Evolutionary conservation across 176 grass and related monocot genomes (phyloP).

Genomic region (Phragmites australis): DNA sequence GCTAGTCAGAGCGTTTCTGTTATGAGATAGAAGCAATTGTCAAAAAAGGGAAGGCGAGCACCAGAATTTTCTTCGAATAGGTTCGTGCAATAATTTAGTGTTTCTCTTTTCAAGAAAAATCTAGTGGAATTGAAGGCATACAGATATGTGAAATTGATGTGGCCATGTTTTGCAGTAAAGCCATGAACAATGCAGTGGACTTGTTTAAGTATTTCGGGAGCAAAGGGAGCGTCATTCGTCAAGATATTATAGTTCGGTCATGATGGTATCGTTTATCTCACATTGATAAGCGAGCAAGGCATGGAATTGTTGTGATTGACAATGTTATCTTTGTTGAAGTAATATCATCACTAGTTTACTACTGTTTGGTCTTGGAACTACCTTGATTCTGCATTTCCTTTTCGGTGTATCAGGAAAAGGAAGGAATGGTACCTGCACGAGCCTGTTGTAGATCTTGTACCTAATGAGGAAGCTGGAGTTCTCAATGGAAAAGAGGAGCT

Average conservation of each 20-base stretch:
- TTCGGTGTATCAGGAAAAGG: conserved; percentile 65
- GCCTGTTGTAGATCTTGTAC: conserved; percentile 72
- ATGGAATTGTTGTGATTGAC: not conserved
- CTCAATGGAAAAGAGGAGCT: conserved; percentile 50
- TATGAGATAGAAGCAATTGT: conserved; percentile 77
- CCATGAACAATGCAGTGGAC: conserved; percentile 75
- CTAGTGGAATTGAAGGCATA: not conserved
- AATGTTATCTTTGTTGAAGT: not conserved
- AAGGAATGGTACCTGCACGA: conserved; percentile 93
- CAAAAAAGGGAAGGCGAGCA: conserved; percentile 80
- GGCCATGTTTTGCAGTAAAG: conserved; percentile 61
- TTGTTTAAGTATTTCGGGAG: conserved; percentile 87
- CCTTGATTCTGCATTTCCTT: conserved; percentile 11
- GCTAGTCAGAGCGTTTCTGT: conserved; percentile 87
- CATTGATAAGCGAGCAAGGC: not conserved
- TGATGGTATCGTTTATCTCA: not conserved
- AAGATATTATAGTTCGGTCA: not conserved
- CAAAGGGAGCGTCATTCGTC: conserved; percentile 92
- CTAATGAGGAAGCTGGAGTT: conserved; percentile 59
- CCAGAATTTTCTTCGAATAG: conserved; percentile 74
- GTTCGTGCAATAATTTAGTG: conserved; percentile 37
- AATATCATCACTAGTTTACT: not conserved
- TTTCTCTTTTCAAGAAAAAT: conserved; percentile 17
- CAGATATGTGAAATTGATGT: not conserved
- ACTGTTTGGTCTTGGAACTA: not conserved